These are phyloP conservation scores for Ascochyta fabae DNA, from an alignment of 2,329 filamentous ascomycete species.

Conservation along the genomic window DNA sequence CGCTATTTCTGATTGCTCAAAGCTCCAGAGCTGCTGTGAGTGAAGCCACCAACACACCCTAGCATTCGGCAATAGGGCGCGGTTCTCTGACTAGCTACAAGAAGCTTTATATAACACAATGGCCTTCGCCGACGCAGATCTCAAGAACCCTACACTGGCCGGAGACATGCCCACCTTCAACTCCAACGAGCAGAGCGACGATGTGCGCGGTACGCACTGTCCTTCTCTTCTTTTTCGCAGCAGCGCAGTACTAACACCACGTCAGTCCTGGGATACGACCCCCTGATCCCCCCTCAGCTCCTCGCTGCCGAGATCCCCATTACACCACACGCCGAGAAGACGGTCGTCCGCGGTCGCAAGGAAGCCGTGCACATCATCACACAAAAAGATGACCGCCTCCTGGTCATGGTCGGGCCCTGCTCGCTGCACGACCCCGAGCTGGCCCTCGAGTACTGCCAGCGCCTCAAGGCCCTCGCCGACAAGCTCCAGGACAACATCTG, in stretches of 20 bases:
- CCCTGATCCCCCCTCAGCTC: conserved; percentile 86
- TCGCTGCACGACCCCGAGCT: conserved; percentile 93
- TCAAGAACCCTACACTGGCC: conserved; percentile 17
- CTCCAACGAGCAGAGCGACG: conserved; percentile 51
- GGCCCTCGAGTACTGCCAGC: conserved; percentile 85
- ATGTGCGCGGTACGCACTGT: conserved; percentile 57
- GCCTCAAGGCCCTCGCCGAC: conserved; percentile 77
- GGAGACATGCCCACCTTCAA: conserved; percentile 39
- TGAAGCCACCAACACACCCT: conserved; percentile 5
- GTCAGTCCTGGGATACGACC: conserved; percentile 89
- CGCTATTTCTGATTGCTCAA: conserved; percentile 19
- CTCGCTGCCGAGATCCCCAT: conserved; percentile 84
- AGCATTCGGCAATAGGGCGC: not conserved
- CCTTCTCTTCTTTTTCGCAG: not conserved
- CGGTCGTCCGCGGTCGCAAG: conserved; percentile 73
- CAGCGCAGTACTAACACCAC: conserved; percentile 18
- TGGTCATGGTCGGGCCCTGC: conserved; percentile 95
- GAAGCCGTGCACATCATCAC: conserved; percentile 78
- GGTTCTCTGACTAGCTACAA: conserved; percentile 20
- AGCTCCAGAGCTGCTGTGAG: conserved; percentile 7
- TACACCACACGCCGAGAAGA: conserved; percentile 65
- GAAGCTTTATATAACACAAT: conserved; percentile 22
- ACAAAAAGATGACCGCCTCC: conserved; percentile 80
- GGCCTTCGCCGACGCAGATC: conserved; percentile 24
- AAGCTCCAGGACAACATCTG: conserved; percentile 83